Conservation (phyloP, 2,329 filamentous ascomycete genomes). For the Nigrospora oryzae region DNA sequence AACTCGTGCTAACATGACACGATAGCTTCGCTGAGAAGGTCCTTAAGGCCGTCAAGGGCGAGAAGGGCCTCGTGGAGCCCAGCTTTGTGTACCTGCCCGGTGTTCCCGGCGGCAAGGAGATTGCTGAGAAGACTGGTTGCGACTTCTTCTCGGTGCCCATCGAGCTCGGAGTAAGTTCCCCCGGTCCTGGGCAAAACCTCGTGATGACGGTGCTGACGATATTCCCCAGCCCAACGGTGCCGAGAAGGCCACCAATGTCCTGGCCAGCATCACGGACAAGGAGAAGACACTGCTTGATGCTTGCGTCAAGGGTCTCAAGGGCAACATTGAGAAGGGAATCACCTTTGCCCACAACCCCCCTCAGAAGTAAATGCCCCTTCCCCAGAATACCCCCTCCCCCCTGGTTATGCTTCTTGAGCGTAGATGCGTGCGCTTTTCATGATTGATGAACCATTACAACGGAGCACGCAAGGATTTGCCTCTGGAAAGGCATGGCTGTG, state of each 20-base stretch:
- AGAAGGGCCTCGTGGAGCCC: slow-evolving; percentile 89
- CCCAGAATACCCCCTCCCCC: slow-evolving; percentile 17
- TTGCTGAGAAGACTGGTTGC: slow-evolving; percentile 72
- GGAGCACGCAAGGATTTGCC: slow-evolving; percentile 7
- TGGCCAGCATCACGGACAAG: slow-evolving; percentile 69
- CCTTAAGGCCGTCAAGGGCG: slow-evolving; percentile 77
- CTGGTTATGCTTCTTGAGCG: slow-evolving; percentile 7
- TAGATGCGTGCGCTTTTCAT: slow-evolving; percentile 11
- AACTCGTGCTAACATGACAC: slow-evolving; percentile 7
- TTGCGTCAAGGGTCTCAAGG: slow-evolving; percentile 70
- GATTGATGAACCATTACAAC: slow-evolving; percentile 7
- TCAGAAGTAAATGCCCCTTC: slow-evolving; percentile 61
- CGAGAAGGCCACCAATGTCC: slow-evolving; percentile 76
- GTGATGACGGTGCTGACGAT: slow-evolving; percentile 2
- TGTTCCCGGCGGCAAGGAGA: slow-evolving; percentile 76
- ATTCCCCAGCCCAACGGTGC: slow-evolving; percentile 63
- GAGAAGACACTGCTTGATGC: slow-evolving; percentile 82
- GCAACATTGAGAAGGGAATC: slow-evolving; percentile 91
- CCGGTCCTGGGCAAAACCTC: neutral
- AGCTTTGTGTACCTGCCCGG: slow-evolving; percentile 94
- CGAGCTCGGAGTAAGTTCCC: slow-evolving; percentile 76
- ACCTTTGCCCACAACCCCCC: slow-evolving; percentile 82
- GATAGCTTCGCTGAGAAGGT: slow-evolving; percentile 86
- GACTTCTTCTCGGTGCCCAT: slow-evolving; percentile 97
- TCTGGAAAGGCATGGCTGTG: slow-evolving; percentile 11